phyloP scores from a whole-genome alignment of 2,329 filamentous ascomycete species.

The Microdochium trichocladiopsis region DNA sequence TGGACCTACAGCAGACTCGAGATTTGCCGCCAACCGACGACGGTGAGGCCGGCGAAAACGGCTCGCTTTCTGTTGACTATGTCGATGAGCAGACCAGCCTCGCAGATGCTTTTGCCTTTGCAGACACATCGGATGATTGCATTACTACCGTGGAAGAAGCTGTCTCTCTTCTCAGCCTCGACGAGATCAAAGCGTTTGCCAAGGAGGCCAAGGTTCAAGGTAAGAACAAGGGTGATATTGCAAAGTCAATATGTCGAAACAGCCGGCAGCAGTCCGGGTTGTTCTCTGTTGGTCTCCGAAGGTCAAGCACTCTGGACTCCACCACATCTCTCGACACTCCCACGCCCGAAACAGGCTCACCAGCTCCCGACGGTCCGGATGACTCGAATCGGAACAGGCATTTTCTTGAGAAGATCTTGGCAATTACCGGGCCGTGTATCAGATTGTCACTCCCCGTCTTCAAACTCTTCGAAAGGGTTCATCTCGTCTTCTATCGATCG shows the following conservation, averaged over 20 bases:
- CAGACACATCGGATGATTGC: slow-evolving; percentile 65
- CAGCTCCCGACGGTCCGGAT: slow-evolving; percentile 17
- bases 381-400: slow-evolving; percentile 62
- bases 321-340: slow-evolving; percentile 36
- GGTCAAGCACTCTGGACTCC: slow-evolving; percentile 55
- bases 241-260: slow-evolving; percentile 64
- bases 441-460: slow-evolving; percentile 66
- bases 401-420: slow-evolving; percentile 71
- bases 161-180: slow-evolving; percentile 70
- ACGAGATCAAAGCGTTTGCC: slow-evolving; percentile 78
- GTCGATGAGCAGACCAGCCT: slow-evolving; percentile 37
- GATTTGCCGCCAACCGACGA: slow-evolving; percentile 38
- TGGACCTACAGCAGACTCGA: slow-evolving; percentile 52
- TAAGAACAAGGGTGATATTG: slow-evolving; percentile 77
- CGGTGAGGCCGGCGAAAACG: slow-evolving; percentile 6
- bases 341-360: slow-evolving; percentile 25
- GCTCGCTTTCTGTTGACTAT: slow-evolving; percentile 15
- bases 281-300: slow-evolving; percentile 58
- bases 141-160: slow-evolving; percentile 80
- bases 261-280: slow-evolving; percentile 72
- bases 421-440: slow-evolving; percentile 75
- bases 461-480: slow-evolving; percentile 86
- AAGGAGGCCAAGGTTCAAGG: slow-evolving; percentile 84
- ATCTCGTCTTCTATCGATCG: slow-evolving; percentile 92
- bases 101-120: slow-evolving; percentile 62